These are phyloP conservation scores for Cutaneotrichosporon daszewskae DNA, from an alignment of 1,284 basidiomycete genomes.

Conservation along the genomic window DNA sequence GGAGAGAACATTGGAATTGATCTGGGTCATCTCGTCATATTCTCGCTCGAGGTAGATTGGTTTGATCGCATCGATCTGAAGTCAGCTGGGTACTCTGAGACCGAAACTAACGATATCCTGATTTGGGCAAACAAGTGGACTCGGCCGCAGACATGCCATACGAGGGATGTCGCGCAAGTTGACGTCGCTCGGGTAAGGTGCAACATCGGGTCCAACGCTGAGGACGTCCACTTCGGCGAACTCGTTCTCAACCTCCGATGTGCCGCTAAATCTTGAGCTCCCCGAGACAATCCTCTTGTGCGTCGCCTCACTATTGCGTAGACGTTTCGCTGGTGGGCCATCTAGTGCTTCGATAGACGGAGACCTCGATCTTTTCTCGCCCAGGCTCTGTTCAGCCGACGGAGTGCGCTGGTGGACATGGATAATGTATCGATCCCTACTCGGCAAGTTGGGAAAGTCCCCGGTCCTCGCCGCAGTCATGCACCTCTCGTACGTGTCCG, in stretches of 20 bases:
- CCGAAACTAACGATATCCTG: conserved; percentile 42
- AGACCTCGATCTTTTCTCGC: no score
- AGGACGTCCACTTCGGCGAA: no score
- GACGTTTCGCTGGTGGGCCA: no score
- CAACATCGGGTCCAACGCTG: conserved; percentile 23
- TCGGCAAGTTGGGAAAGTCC: conserved; percentile 12
- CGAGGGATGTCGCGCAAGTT: conserved; percentile 35
- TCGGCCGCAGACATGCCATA: conserved; percentile 30
- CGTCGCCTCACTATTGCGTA: no score
- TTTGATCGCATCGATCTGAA: conserved; percentile 45
- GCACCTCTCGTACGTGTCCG: conserved; percentile 22
- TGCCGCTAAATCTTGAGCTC: no score
- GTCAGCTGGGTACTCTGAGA: background rate
- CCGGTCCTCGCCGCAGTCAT: accelerated
- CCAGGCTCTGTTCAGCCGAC: no score
- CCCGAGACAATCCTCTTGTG: no score
- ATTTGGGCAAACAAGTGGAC: conserved; percentile 41
- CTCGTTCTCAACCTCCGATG: no score
- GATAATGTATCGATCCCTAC: conserved; percentile 18
- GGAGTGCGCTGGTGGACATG: background rate
- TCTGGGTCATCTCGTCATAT: conserved; percentile 41
- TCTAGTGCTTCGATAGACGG: no score
- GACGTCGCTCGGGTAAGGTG: conserved; percentile 26
- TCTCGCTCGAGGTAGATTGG: conserved; percentile 45
- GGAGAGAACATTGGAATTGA: conserved; percentile 44